Evolutionary conservation across 257 asterid genomes (phyloP).

Genomic region (Lavandula angustifolia): DNA sequence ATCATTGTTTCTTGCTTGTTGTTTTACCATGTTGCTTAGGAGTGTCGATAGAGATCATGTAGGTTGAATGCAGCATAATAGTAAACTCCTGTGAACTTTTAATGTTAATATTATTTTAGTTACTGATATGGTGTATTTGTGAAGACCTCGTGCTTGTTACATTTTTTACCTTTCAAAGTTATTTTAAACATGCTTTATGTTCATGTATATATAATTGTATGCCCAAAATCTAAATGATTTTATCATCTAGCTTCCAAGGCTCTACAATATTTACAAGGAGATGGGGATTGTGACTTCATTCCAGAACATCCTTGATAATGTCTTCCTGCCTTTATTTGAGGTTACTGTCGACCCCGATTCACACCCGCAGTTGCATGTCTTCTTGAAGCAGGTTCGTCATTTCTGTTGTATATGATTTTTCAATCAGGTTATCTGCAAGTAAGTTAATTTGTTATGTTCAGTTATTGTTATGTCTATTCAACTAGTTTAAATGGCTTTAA

Average conservation of each 20-base stretch:
- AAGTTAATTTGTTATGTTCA: neutral
- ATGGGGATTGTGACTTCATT: constrained; percentile 99
- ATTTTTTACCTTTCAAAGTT: constrained; percentile 6
- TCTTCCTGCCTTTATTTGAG: constrained; percentile 93
- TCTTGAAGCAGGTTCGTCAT: constrained; percentile 79
- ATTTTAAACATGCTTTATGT: constrained; percentile 1
- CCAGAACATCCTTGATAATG: constrained; percentile 94
- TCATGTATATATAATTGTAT: neutral
- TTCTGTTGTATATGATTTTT: constrained; percentile 7
- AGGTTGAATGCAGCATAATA: neutral
- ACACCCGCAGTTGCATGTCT: constrained; percentile 92
- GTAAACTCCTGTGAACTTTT: no score
- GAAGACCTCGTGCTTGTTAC: neutral
- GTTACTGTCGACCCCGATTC: constrained; percentile 96
- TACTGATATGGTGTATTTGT: constrained; percentile 1
- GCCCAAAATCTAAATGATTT: constrained; percentile 27
- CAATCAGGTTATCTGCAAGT: neutral
- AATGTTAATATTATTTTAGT: neutral
- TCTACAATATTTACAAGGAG: constrained; percentile 92
- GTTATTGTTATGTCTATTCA: neutral
- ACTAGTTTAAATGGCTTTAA: constrained; percentile 1
- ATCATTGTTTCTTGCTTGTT: neutral
- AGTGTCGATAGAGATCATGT: neutral
- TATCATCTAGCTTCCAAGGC: constrained; percentile 83
- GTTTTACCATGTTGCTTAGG: neutral